Conservation (phyloP, 495 filamentous ascomycete species). For the Penicillium angulare region DNA sequence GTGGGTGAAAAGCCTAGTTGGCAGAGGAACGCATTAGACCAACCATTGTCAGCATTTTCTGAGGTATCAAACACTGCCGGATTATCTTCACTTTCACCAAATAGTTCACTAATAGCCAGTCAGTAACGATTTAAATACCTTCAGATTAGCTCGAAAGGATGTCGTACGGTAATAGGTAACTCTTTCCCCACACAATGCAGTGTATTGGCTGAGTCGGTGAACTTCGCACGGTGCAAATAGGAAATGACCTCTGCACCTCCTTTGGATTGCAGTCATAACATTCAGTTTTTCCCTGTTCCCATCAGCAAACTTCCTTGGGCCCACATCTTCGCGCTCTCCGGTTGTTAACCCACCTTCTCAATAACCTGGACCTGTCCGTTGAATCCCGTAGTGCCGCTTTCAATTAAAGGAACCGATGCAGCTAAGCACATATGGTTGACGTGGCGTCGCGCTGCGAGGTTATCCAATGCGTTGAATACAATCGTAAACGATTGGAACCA, state of each 20-base stretch:
- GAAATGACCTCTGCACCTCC: constrained; percentile 83
- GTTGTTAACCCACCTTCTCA: constrained; percentile 59
- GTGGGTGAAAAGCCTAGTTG: neutral
- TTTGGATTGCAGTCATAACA: constrained; percentile 96
- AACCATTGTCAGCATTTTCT: constrained; percentile 77
- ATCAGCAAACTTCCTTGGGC: neutral
- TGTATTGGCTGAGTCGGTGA: constrained; percentile 95
- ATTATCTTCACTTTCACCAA: constrained; percentile 87
- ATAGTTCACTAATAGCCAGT: constrained; percentile 63
- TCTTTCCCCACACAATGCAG: constrained; percentile 99
- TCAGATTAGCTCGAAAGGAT: too few species aligned
- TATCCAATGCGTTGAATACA: constrained; percentile 97
- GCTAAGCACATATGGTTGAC: constrained; percentile 98
- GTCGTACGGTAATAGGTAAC: constrained; percentile 78
- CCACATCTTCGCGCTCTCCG: neutral
- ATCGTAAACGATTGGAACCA: constrained; percentile 84
- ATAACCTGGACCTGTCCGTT: constrained; percentile 98
- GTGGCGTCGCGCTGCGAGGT: constrained; percentile 89
- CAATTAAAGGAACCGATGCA: constrained; percentile 85
- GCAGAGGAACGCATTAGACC: constrained; percentile 2
- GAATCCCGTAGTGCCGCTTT: constrained; percentile 97
- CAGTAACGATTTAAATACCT: constrained; percentile 6
- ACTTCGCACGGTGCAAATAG: constrained; percentile 94
- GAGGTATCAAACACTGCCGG: constrained; percentile 66
- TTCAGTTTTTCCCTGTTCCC: constrained; percentile 71